A percentile compares a stretch with the other conserved stretches of the same genome.
Conservation (phyloP, 805 yeast genomes). For the Blastobotrys americana region DNA sequence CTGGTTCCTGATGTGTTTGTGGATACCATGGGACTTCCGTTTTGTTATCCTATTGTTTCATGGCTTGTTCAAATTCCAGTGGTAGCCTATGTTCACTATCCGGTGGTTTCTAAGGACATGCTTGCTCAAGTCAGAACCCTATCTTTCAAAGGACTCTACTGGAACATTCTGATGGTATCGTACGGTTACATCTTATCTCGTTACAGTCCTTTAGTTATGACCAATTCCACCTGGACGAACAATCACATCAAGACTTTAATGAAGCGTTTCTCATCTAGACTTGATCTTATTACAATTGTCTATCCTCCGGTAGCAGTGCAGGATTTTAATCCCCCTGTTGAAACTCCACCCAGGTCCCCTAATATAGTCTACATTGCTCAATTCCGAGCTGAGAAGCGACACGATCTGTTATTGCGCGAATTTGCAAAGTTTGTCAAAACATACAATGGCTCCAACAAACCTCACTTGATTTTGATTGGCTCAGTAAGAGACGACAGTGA, state of each 20-base stretch:
- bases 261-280: not conserved
- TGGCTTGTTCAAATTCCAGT: conserved; percentile 62
- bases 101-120: conserved; percentile 87
- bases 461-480: conserved; percentile 71
- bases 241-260: conserved; percentile 54
- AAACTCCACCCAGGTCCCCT: conserved; percentile 20
- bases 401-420: conserved; percentile 57
- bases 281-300: conserved; percentile 39
- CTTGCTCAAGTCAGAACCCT: conserved; percentile 31
- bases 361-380: conserved; percentile 69
- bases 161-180: conserved; percentile 57
- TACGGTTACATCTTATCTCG: conserved; percentile 58
- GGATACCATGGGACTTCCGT: conserved; percentile 94
- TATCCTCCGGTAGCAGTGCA: conserved; percentile 91
- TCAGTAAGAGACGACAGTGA: conserved; percentile 71
- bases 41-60: conserved; percentile 62
- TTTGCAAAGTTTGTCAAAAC: conserved; percentile 47
- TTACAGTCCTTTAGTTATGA: conserved; percentile 55
- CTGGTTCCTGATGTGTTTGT: conserved; percentile 82
- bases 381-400: conserved; percentile 93
- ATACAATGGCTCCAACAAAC: conserved; percentile 27
- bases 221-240: conserved; percentile 90
- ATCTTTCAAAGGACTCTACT: conserved; percentile 50
- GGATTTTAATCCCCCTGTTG: conserved; percentile 29
- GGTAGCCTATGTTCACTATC: conserved; percentile 88